phyloP scores from a whole-genome alignment of 2,329 filamentous ascomycete species.

The Neonectria sp. region DNA sequence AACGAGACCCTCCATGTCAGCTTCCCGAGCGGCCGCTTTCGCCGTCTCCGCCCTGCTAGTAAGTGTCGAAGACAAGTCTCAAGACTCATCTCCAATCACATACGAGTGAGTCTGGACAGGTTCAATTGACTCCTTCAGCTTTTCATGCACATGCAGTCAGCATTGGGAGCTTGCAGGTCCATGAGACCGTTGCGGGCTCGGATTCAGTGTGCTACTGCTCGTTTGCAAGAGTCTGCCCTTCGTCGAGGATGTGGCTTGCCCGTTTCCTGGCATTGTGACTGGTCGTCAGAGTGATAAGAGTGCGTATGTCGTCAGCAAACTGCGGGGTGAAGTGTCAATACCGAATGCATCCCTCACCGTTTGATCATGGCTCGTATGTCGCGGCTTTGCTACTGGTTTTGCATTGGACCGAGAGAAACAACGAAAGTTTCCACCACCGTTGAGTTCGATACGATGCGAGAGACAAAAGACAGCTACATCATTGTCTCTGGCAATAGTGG shows the following conservation, averaged over 20 bases:
- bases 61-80: background rate
- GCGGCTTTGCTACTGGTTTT: conserved; percentile 7
- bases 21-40: background rate
- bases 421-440: background rate
- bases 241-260: conserved; percentile 5
- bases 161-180: conserved; percentile 3
- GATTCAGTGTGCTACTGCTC: conserved; percentile 6
- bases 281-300: conserved; percentile 1
- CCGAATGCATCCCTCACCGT: background rate
- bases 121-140: conserved; percentile 7
- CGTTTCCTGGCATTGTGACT: background rate
- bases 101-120: background rate
- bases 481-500: background rate
- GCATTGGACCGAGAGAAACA: conserved; percentile 2
- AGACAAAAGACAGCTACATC: conserved; percentile 1
- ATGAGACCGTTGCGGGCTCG: background rate
- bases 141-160: conserved; percentile 2
- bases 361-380: conserved; percentile 8
- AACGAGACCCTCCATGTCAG: conserved; percentile 16
- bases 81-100: conserved; percentile 7
- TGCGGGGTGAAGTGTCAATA: conserved; percentile 13
- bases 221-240: background rate
- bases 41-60: background rate
- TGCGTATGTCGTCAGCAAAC: conserved; percentile 12
- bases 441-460: background rate